A percentile compares a stretch with the other conserved stretches of the same genome.
These are phyloP conservation scores for Globisporangium radiosum DNA, from an alignment of 352 stramenopile species.

Conservation along the genomic window DNA sequence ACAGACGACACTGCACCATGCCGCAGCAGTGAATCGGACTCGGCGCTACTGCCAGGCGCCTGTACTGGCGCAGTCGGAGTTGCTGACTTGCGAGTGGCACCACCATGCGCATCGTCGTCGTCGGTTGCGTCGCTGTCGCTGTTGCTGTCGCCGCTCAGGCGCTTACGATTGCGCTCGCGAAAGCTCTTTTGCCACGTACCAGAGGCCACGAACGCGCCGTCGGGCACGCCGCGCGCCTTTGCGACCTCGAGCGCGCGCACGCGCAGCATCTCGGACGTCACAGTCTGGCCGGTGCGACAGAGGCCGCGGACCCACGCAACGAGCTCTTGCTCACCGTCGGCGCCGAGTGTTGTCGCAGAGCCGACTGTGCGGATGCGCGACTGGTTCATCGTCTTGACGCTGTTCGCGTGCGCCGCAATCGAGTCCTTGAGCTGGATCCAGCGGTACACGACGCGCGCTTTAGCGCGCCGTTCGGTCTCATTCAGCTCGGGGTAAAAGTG, in stretches of 20 bases:
- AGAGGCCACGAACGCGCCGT: constrained; percentile 8
- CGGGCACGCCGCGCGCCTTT: constrained; percentile 3
- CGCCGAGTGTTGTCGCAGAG: constrained; percentile 9
- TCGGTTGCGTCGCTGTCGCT: not conserved
- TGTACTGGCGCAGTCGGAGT: too few species aligned
- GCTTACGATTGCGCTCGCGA: constrained; percentile 1
- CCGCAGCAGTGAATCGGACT: too few species aligned
- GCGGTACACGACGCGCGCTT: constrained; percentile 12
- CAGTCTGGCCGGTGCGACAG: not conserved
- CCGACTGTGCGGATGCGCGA: constrained; percentile 9
- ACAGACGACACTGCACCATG: too few species aligned
- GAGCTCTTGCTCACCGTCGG: constrained; percentile 6
- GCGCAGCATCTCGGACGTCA: constrained; percentile 11
- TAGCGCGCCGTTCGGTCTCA: constrained; percentile 5
- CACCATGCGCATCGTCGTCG: not conserved
- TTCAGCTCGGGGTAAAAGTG: constrained; percentile 10
- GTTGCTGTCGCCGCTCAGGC: not conserved
- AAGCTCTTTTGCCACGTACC: constrained; percentile 14
- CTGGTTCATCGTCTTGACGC: constrained; percentile 12
- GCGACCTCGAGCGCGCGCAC: constrained; percentile 4
- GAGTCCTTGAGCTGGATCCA: constrained; percentile 9
- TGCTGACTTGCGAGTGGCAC: too few species aligned
- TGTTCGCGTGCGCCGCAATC: constrained; percentile 10
- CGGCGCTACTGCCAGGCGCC: too few species aligned
- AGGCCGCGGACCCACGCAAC: constrained; percentile 5